phyloP scores from a whole-genome alignment of 2,329 filamentous ascomycete species.

The Calonectria honghensis region DNA sequence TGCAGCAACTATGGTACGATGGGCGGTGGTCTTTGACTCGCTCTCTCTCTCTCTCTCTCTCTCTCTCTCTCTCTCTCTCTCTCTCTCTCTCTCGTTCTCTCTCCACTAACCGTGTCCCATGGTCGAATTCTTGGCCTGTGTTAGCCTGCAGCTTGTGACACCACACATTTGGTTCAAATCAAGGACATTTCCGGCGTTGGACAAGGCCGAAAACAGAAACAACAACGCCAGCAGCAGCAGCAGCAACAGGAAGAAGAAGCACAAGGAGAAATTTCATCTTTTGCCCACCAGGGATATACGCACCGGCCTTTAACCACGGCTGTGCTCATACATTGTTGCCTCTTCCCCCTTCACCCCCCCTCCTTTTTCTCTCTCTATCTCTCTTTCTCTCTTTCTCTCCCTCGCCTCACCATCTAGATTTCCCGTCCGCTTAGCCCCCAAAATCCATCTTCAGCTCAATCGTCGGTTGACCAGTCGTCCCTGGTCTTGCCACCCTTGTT shows the following conservation, averaged over 20 bases:
- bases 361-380: not conserved
- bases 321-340: conserved; percentile 13
- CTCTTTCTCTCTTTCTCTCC: not conserved
- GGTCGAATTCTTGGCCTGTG: not conserved
- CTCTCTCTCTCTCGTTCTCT: not conserved
- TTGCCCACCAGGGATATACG: conserved; percentile 18
- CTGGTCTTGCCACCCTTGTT: conserved; percentile 62
- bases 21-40: too few species aligned
- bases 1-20: too few species aligned
- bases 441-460: conserved; percentile 99
- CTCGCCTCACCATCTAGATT: not conserved
- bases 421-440: conserved; percentile 64
- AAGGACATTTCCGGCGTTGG: conserved; percentile 4
- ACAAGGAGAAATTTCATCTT: not conserved
- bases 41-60: not conserved
- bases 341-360: not conserved
- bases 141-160: conserved; percentile 4
- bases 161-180: conserved; percentile 1
- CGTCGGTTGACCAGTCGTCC: conserved; percentile 78
- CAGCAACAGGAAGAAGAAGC: not conserved
- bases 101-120: not conserved
- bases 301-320: conserved; percentile 8
- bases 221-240: too few species aligned
- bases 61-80: not conserved
- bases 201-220: not conserved